These are phyloP conservation scores for Acorus gramineus DNA, from an alignment of 106 monocot species.

Conservation along the genomic window DNA sequence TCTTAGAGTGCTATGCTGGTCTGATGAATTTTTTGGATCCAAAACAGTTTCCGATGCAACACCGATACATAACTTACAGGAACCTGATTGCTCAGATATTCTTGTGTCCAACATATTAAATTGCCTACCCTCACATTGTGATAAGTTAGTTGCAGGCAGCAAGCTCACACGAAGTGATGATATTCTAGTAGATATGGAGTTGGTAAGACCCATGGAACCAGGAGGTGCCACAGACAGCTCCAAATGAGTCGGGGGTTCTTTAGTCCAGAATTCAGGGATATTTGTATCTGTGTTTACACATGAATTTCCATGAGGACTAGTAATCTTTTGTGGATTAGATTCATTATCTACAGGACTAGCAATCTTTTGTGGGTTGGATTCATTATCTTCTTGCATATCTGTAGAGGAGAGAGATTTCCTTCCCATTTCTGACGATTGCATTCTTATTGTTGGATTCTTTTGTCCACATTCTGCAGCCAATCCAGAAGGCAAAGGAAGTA, in stretches of 20 bases:
- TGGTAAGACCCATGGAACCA: conserved; percentile 5
- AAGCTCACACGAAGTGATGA: too few species aligned
- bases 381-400: too few species aligned
- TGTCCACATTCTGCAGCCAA: too few species aligned
- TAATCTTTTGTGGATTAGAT: not conserved
- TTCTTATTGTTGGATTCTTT: too few species aligned
- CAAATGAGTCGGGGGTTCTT: not conserved
- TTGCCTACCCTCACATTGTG: too few species aligned
- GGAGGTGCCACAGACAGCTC: conserved; percentile 10
- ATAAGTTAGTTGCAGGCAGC: too few species aligned
- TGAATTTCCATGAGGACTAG: conserved; percentile 1
- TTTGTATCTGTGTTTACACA: not conserved
- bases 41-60: conserved; percentile 8
- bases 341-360: not conserved
- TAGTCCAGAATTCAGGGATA: conserved; percentile 8
- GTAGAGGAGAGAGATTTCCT: too few species aligned
- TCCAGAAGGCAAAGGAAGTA: too few species aligned
- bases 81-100: too few species aligned
- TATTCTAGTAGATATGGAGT: conserved; percentile 18
- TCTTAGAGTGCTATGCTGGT: conserved; percentile 6
- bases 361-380: not conserved
- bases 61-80: not conserved
- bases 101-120: too few species aligned
- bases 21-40: conserved; percentile 22
- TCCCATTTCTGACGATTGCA: too few species aligned